These are phyloP conservation scores for Phytophthora constricta DNA, from an alignment of 352 stramenopile genomes.

Conservation along the genomic window DNA sequence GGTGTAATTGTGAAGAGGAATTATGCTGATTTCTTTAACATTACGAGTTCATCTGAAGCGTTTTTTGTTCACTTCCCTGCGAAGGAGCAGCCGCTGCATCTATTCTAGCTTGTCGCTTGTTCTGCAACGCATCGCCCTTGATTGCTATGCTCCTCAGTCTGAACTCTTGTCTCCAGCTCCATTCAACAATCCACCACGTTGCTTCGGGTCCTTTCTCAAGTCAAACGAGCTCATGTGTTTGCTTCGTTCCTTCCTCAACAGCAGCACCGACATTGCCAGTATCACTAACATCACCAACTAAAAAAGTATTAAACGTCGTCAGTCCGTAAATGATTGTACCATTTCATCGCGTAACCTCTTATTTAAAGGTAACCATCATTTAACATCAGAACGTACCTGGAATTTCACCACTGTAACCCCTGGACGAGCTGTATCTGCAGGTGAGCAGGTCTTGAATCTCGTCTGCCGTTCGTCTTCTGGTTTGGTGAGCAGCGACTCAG, in stretches of 20 bases:
- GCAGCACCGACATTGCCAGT: slow-evolving; percentile 48
- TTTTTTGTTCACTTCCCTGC: too few relatives aligned
- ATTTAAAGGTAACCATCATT: not conserved
- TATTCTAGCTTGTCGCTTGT: not conserved
- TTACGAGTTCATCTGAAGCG: too few relatives aligned
- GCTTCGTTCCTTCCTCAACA: slow-evolving; percentile 65
- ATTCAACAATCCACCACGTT: slow-evolving; percentile 52
- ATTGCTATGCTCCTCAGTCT: slow-evolving; percentile 36
- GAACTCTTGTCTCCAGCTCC: slow-evolving; percentile 41
- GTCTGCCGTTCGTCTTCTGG: slow-evolving; percentile 42
- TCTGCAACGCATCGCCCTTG: not conserved
- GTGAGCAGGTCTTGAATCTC: slow-evolving; percentile 62
- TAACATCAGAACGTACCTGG: slow-evolving; percentile 52
- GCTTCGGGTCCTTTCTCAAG: slow-evolving; percentile 65
- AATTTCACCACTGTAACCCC: slow-evolving; percentile 68
- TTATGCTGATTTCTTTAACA: too few relatives aligned
- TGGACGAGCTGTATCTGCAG: slow-evolving; percentile 43
- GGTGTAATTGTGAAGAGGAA: too few relatives aligned
- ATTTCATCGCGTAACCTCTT: slow-evolving; percentile 9
- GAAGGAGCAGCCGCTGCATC: too few relatives aligned
- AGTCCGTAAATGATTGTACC: not conserved
- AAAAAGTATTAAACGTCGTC: not conserved
- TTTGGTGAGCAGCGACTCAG: slow-evolving; percentile 24
- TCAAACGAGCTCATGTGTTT: slow-evolving; percentile 87
- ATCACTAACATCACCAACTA: slow-evolving; percentile 63